Evolutionary conservation across 192 early-diverging fungal species (phyloP).

Genomic region (Podila minutissima): DNA sequence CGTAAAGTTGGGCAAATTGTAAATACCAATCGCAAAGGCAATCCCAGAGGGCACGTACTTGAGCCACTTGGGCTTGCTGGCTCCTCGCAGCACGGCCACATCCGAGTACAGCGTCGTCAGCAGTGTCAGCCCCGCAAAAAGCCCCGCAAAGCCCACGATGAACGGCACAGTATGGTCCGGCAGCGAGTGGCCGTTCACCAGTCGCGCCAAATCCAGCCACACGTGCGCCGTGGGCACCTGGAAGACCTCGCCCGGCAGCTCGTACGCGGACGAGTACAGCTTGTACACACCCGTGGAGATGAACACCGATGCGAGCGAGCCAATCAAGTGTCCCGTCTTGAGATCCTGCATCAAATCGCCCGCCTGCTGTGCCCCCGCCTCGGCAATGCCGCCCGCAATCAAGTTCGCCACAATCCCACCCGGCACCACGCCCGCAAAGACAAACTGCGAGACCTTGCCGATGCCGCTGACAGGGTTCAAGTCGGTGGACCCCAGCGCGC

Average conservation of each 20-base stretch:
- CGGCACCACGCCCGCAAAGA: slow-evolving; percentile 81
- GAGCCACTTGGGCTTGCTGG: slow-evolving; percentile 47
- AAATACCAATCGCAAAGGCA: slow-evolving; percentile 84
- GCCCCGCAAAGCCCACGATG: slow-evolving; percentile 59
- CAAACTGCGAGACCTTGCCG: slow-evolving; percentile 86
- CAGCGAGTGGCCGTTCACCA: slow-evolving; percentile 79
- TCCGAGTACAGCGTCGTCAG: slow-evolving; percentile 44
- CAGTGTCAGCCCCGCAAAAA: slow-evolving; percentile 63
- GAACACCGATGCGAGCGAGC: slow-evolving; percentile 77
- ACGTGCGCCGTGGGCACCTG: slow-evolving; percentile 79
- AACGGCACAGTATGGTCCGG: slow-evolving; percentile 73
- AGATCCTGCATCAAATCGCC: slow-evolving; percentile 78
- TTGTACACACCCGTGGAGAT: slow-evolving; percentile 75
- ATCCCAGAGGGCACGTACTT: slow-evolving; percentile 73
- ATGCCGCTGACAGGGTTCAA: slow-evolving; percentile 86
- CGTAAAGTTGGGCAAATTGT: slow-evolving; percentile 82
- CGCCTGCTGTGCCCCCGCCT: slow-evolving; percentile 64
- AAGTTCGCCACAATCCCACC: slow-evolving; percentile 78
- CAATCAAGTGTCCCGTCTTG: slow-evolving; percentile 88
- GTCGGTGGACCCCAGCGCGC: slow-evolving; percentile 86
- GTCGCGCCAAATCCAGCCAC: slow-evolving; percentile 81
- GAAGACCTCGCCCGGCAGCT: slow-evolving; percentile 75
- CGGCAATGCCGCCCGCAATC: slow-evolving; percentile 82
- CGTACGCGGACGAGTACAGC: slow-evolving; percentile 74
- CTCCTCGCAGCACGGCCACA: slow-evolving; percentile 16